These are phyloP conservation scores for Chaetoscypha palmicola DNA, from an alignment of 2,329 filamentous ascomycete species.

Conservation along the genomic window DNA sequence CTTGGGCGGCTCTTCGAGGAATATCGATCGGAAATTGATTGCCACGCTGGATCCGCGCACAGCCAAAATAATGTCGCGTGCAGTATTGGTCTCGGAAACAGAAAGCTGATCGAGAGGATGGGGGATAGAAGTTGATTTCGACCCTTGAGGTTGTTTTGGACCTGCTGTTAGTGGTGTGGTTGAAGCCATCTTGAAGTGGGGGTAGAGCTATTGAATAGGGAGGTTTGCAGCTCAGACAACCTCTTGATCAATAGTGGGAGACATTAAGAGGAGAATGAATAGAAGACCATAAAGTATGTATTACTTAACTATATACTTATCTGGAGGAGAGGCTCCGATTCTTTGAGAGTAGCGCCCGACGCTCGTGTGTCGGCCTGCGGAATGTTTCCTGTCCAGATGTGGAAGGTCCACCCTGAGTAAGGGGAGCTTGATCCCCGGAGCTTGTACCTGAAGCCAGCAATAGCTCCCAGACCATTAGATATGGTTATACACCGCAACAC, in stretches of 20 bases:
- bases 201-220: not conserved
- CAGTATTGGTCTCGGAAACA: slow-evolving; percentile 43
- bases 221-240: too few species aligned
- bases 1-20: slow-evolving; percentile 48
- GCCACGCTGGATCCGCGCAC: slow-evolving; percentile 29
- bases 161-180: not conserved
- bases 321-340: too few species aligned
- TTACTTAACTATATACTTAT: too few species aligned
- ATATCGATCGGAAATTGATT: slow-evolving; percentile 56
- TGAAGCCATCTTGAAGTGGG: not conserved
- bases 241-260: too few species aligned
- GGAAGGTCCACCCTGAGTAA: not conserved
- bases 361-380: too few species aligned
- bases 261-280: too few species aligned
- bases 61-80: slow-evolving; percentile 38
- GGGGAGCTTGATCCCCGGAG: not conserved
- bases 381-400: not conserved
- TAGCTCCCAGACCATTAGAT: not conserved
- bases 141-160: not conserved
- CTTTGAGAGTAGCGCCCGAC: too few species aligned
- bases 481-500: too few species aligned
- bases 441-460: not conserved
- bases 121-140: slow-evolving; percentile 16
- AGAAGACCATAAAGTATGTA: too few species aligned
- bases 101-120: slow-evolving; percentile 43